Conservation (phyloP, 768 basidiomycete species). For the Mycena galopus region DNA sequence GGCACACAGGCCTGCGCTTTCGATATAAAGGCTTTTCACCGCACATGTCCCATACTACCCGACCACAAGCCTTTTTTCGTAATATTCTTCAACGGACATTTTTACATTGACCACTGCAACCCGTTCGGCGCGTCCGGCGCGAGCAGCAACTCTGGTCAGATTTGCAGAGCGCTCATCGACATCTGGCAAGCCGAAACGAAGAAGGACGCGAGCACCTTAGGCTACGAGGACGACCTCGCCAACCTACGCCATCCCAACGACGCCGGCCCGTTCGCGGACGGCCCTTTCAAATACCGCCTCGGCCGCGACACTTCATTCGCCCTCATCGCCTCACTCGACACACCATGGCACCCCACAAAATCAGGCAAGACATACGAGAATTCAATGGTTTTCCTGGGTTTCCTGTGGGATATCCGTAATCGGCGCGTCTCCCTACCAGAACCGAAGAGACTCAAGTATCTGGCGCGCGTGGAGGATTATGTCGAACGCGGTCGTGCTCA, state of each 20-base stretch:
- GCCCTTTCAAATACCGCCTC: slow-evolving; percentile 29
- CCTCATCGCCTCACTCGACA: slow-evolving; percentile 30
- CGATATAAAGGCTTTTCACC: too few relatives aligned
- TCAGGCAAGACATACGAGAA: slow-evolving; percentile 38
- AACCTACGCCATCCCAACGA: background rate
- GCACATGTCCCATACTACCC: slow-evolving; percentile 30
- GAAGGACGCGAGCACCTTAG: background rate
- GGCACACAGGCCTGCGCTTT: slow-evolving; percentile 38
- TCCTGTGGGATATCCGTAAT: slow-evolving; percentile 44
- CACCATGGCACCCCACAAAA: slow-evolving; percentile 43
- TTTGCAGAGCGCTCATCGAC: slow-evolving; percentile 32
- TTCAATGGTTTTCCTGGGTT: slow-evolving; percentile 43
- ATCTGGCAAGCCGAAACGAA: slow-evolving; percentile 15
- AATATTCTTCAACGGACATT: background rate
- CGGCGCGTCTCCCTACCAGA: slow-evolving; percentile 43
- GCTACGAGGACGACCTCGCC: slow-evolving; percentile 36
- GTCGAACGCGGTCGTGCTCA: background rate
- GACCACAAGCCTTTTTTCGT: slow-evolving; percentile 38
- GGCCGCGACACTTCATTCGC: slow-evolving; percentile 24
- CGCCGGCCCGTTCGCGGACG: background rate
- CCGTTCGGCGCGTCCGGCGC: slow-evolving; percentile 35
- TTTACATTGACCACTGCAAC: slow-evolving; percentile 38
- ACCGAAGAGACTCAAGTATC: slow-evolving; percentile 43
- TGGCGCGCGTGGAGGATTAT: slow-evolving; percentile 10
- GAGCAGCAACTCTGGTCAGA: slow-evolving; percentile 39